These are phyloP conservation scores for Dorcoceras hygrometricum DNA, from an alignment of 257 asterid genomes.

Conservation along the genomic window DNA sequence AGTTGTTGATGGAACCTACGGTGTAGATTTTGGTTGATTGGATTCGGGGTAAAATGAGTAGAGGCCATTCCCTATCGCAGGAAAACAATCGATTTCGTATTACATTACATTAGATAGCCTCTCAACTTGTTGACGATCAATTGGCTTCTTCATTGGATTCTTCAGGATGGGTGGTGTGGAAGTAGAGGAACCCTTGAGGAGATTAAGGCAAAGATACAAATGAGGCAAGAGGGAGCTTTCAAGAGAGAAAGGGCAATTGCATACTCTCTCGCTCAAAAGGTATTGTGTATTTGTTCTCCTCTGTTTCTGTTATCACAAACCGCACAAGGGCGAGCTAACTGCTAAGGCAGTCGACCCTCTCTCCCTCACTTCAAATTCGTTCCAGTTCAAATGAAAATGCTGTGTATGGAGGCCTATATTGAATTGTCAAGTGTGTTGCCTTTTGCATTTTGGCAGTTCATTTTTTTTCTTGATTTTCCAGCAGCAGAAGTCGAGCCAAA, in stretches of 20 bases:
- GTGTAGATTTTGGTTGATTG: too few relatives aligned
- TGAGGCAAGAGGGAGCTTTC: slow-evolving; percentile 86
- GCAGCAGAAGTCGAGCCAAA: slow-evolving; percentile 61
- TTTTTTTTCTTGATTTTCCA: slow-evolving; percentile 19
- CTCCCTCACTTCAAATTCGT: neutral
- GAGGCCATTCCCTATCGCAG: too few relatives aligned
- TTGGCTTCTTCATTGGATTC: neutral
- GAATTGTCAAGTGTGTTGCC: neutral
- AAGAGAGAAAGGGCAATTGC: slow-evolving; percentile 93
- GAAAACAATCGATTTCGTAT: too few relatives aligned
- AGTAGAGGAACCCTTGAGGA: slow-evolving; percentile 77
- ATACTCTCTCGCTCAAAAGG: slow-evolving; percentile 81
- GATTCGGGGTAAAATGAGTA: too few relatives aligned
- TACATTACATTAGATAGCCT: neutral
- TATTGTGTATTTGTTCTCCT: slow-evolving; percentile 19
- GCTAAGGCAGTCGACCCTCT: neutral
- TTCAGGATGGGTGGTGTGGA: slow-evolving; percentile 93
- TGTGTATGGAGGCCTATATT: too few relatives aligned
- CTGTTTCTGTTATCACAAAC: neutral
- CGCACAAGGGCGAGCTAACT: neutral
- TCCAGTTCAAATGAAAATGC: too few relatives aligned
- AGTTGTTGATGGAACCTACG: too few relatives aligned
- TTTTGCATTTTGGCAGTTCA: neutral
- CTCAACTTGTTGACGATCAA: neutral
- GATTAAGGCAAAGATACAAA: slow-evolving; percentile 70